A percentile compares a stretch with the other conserved stretches of the same genome.
These are phyloP conservation scores for Cordyceps farinosa DNA, from an alignment of 2,329 filamentous ascomycete species.

Conservation along the genomic window DNA sequence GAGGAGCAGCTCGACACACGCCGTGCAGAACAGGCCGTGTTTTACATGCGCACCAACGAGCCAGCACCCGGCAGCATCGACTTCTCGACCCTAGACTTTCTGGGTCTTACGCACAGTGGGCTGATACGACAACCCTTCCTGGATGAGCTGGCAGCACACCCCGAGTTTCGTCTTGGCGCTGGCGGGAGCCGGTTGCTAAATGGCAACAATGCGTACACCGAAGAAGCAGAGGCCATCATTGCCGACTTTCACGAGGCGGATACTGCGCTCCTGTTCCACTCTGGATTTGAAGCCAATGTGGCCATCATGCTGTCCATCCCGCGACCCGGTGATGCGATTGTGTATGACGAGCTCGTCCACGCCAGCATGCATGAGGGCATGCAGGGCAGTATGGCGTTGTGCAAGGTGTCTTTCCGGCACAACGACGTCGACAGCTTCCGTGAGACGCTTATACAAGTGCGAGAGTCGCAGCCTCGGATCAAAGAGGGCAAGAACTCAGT, in stretches of 20 bases:
- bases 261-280: constrained; percentile 9
- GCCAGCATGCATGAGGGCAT: constrained; percentile 9
- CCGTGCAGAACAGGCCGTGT: background rate
- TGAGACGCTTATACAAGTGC: constrained; percentile 30
- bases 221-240: background rate
- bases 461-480: constrained; percentile 29
- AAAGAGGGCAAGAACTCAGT: constrained; percentile 29
- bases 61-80: background rate
- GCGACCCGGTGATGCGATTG: constrained; percentile 7
- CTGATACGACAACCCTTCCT: background rate
- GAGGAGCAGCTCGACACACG: constrained; percentile 9
- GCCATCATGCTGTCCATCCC: constrained; percentile 7
- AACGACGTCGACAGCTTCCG: constrained; percentile 36
- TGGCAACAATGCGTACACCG: constrained; percentile 4
- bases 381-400: constrained; percentile 3
- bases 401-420: constrained; percentile 4
- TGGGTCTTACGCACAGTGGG: background rate
- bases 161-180: background rate
- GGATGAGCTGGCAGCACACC: constrained; percentile 6
- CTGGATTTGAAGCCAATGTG: constrained; percentile 8
- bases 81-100: constrained; percentile 5
- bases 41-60: background rate
- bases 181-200: background rate
- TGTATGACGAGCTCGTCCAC: constrained; percentile 15
- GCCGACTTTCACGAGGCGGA: constrained; percentile 8